A percentile compares a stretch with the other conserved stretches of the same genome.
phyloP scores from a whole-genome alignment of 257 asterid species.

The Solanum pinnatisectum region DNA sequence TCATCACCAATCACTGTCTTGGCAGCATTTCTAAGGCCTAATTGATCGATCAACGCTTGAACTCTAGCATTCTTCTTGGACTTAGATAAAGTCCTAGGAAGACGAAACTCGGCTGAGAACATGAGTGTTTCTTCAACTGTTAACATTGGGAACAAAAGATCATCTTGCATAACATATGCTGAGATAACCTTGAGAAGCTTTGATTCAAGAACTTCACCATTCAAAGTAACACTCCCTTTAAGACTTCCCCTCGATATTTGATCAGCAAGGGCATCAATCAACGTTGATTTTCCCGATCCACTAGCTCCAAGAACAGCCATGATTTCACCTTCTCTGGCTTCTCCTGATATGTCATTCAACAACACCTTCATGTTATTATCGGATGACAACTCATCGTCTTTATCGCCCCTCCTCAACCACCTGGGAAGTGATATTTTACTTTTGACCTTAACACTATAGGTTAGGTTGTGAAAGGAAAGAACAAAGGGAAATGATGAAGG shows the following conservation, averaged over 20 bases:
- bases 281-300: slow-evolving; percentile 38
- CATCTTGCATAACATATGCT: slow-evolving; percentile 42
- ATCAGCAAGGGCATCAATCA: slow-evolving; percentile 33
- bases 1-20: slow-evolving; percentile 38
- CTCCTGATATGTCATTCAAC: slow-evolving; percentile 24
- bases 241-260: slow-evolving; percentile 24
- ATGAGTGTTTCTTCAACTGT: slow-evolving; percentile 39
- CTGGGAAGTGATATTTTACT: slow-evolving; percentile 1
- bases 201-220: slow-evolving; percentile 23
- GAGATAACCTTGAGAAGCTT: slow-evolving; percentile 29
- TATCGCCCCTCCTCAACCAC: background rate
- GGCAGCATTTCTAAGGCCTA: slow-evolving; percentile 29
- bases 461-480: slow-evolving; percentile 23
- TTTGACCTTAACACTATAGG: slow-evolving; percentile 22
- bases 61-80: slow-evolving; percentile 25
- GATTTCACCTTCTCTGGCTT: slow-evolving; percentile 36
- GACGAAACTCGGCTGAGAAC: slow-evolving; percentile 37
- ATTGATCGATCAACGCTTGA: slow-evolving; percentile 24
- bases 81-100: slow-evolving; percentile 18
- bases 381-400: background rate
- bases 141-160: slow-evolving; percentile 33
- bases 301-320: slow-evolving; percentile 36
- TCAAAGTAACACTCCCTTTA: slow-evolving; percentile 18
- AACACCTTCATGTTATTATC: slow-evolving; percentile 11
- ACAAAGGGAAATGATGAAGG: slow-evolving; percentile 20